These are phyloP conservation scores for Solanum virginianum DNA, from an alignment of 257 asterid species.

Conservation along the genomic window DNA sequence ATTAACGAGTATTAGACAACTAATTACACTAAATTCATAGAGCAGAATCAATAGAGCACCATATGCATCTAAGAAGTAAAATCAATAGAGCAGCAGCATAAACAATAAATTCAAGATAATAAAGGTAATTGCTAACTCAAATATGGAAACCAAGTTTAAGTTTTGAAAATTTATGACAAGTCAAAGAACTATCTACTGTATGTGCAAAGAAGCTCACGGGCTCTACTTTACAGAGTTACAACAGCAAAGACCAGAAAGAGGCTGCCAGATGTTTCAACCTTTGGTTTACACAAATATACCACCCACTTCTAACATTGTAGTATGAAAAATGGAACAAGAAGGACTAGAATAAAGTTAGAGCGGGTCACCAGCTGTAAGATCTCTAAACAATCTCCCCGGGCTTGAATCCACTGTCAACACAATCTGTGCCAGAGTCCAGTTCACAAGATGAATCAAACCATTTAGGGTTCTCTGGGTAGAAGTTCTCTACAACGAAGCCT, in stretches of 20 bases:
- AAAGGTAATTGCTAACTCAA: background rate
- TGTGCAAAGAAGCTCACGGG: conserved; percentile 37
- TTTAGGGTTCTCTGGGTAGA: conserved; percentile 83
- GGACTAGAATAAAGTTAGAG: conserved; percentile 31
- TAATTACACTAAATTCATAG: too few relatives aligned
- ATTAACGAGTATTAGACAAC: background rate
- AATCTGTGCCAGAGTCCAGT: conserved; percentile 63
- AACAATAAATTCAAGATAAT: background rate
- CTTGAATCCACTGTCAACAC: conserved; percentile 67
- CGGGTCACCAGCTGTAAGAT: conserved; percentile 40
- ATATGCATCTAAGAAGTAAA: background rate
- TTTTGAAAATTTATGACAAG: conserved; percentile 8
- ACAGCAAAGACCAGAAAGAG: conserved; percentile 15
- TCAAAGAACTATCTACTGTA: conserved; percentile 15
- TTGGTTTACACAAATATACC: conserved; percentile 29
- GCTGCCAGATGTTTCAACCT: conserved; percentile 17
- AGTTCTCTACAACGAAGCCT: conserved; percentile 69
- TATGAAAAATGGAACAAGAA: conserved; percentile 15
- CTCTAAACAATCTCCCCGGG: conserved; percentile 70
- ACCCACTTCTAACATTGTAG: conserved; percentile 36
- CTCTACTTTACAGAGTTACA: conserved; percentile 29
- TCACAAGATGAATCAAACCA: conserved; percentile 95
- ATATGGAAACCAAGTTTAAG: background rate
- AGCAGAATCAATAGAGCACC: background rate
- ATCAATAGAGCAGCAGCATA: background rate